Evolutionary conservation across 495 filamentous ascomycete species (phyloP).

Genomic region (Pyrenula massariospora): DNA sequence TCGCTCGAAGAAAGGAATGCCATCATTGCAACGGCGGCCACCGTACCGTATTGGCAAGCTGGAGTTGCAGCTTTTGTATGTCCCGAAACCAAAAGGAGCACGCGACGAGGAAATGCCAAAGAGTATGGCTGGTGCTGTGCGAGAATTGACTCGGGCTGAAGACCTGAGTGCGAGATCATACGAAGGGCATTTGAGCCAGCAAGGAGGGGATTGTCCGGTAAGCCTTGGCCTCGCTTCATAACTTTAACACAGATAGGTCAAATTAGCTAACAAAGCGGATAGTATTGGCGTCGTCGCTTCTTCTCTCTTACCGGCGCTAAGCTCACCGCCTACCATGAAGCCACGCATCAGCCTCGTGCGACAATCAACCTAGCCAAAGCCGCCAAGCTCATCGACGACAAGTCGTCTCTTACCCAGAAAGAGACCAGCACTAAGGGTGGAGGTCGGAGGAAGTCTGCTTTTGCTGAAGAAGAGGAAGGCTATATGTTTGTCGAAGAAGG

Average conservation of each 20-base stretch:
- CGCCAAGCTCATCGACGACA: constrained; percentile 86
- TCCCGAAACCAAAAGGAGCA: constrained; percentile 81
- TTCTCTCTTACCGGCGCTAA: constrained; percentile 89
- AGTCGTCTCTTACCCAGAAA: constrained; percentile 66
- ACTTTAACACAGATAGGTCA: too few species aligned
- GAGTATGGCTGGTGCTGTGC: constrained; percentile 90
- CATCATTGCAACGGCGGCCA: constrained; percentile 50
- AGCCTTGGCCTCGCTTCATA: constrained; percentile 26
- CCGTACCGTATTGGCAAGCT: constrained; percentile 93
- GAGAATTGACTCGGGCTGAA: constrained; percentile 84
- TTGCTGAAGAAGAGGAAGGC: constrained; percentile 96
- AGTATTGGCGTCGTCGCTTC: constrained; percentile 97
- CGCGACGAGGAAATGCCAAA: constrained; percentile 95
- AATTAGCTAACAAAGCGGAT: neutral
- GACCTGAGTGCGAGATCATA: constrained; percentile 56
- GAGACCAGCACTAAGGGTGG: constrained; percentile 63
- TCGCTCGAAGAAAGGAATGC: constrained; percentile 51
- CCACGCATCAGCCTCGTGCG: constrained; percentile 85
- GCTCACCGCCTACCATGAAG: constrained; percentile 91
- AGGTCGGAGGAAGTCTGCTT: constrained; percentile 79
- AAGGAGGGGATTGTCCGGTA: constrained; percentile 96
- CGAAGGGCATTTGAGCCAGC: constrained; percentile 88
- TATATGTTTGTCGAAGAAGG: constrained; percentile 99
- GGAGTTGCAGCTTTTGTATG: constrained; percentile 83
- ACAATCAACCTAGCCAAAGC: constrained; percentile 96